A percentile compares a stretch with the other conserved stretches of the same genome.
phyloP scores from a whole-genome alignment of 2,329 filamentous ascomycete genomes.

The Microdochium trichocladiopsis region DNA sequence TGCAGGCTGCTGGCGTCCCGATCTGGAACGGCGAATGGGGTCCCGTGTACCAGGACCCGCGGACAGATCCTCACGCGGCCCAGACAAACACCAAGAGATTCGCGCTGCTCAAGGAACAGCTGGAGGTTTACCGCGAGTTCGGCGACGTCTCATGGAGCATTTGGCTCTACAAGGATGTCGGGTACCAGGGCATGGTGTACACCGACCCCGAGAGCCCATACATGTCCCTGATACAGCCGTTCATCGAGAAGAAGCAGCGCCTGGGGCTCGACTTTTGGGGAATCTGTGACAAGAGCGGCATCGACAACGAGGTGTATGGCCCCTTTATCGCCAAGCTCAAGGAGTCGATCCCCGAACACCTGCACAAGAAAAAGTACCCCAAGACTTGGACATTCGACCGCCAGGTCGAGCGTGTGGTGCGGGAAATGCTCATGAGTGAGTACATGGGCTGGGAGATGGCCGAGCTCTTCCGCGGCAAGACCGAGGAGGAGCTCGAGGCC shows the following conservation, averaged over 20 bases:
- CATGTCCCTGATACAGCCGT: constrained; percentile 41
- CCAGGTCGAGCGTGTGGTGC: constrained; percentile 38
- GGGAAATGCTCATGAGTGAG: constrained; percentile 35
- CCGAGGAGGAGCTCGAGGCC: constrained; percentile 36
- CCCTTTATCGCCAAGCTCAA: constrained; percentile 33
- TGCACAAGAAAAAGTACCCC: constrained; percentile 37
- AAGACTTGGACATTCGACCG: constrained; percentile 31
- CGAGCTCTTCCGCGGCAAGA: constrained; percentile 34
- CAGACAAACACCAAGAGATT: constrained; percentile 32
- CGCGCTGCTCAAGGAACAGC: constrained; percentile 31
- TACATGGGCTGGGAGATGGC: constrained; percentile 40
- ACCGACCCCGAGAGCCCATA: constrained; percentile 36
- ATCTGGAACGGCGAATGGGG: constrained; percentile 48
- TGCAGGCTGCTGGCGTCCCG: constrained; percentile 30
- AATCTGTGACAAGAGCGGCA: constrained; percentile 14
- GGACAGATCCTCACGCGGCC: constrained; percentile 26
- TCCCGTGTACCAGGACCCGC: constrained; percentile 35
- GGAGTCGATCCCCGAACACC: constrained; percentile 31
- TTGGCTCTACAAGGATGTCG: constrained; percentile 53
- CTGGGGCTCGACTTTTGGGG: constrained; percentile 38
- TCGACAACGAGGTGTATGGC: constrained; percentile 28
- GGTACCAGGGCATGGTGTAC: constrained; percentile 48
- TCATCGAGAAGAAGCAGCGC: constrained; percentile 47
- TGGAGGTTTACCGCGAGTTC: constrained; percentile 24
- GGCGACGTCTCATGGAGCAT: constrained; percentile 48